phyloP scores from a whole-genome alignment of 495 filamentous ascomycete species.

The Talaromyces nanjingensis region DNA sequence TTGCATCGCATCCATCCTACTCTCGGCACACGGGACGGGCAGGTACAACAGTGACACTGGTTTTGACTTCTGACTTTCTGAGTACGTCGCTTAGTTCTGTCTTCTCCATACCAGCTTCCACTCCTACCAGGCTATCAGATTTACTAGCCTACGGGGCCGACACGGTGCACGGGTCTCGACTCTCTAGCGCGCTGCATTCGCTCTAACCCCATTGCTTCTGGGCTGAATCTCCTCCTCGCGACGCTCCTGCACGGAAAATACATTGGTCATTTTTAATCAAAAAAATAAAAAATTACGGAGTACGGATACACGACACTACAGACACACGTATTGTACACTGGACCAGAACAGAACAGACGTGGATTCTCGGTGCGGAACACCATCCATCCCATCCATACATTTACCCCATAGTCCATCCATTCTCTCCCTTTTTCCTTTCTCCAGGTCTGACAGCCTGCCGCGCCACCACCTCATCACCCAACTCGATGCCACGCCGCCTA shows the following conservation, averaged over 20 bases:
- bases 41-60: neutral
- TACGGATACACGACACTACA: neutral
- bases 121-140: neutral
- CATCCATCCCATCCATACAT: neutral
- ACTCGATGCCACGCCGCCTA: neutral
- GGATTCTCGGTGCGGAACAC: neutral
- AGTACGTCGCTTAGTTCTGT: neutral
- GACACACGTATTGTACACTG: neutral
- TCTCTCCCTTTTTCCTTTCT: neutral
- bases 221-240: neutral
- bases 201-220: neutral
- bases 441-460: slow-evolving; percentile 7
- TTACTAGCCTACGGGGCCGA: neutral
- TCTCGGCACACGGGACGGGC: neutral
- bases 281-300: neutral
- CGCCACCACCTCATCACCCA: slow-evolving; percentile 2
- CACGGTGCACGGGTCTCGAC: slow-evolving; percentile 3
- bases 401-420: slow-evolving; percentile 5
- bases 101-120: neutral
- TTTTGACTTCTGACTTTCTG: neutral
- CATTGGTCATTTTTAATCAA: neutral
- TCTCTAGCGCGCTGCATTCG: neutral
- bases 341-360: neutral
- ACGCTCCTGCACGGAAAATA: neutral
- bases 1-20: neutral